Evolutionary conservation across 1,284 basidiomycete genomes (phyloP), one percentile per base, ranked within the genome.

Genomic region (Microbotryomycetes sp.): DNA sequence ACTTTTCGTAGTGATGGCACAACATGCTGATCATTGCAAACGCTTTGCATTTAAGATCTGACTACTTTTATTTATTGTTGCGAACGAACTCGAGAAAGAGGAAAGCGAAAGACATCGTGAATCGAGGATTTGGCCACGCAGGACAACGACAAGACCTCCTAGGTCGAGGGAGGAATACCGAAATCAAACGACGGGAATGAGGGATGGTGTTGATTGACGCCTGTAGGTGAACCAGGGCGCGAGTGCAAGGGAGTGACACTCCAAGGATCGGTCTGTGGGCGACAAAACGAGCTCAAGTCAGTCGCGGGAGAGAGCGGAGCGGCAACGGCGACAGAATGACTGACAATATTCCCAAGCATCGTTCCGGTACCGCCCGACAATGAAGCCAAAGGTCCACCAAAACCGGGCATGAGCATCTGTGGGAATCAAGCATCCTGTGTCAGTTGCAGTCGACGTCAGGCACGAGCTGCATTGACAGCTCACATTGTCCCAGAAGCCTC

Each of bases 201-300:
- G 19, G 9, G 36, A 42, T 42, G 36, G 36, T 42, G 36, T 12
- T 42, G 36, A 42, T 42, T 42, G 36, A 42, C 36, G 9, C 36
- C 36, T 19, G 36, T 42, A 12, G 36, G 36, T 19, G 36, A 42
- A 42, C 36, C 36, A 42, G 64, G 62, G 14, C 63, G 54, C 6
- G 65, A 64, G 47, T 59, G 61, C 31, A 67, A 58, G 7, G 65
- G 63, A 14, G 65, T 65, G 30, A 61, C 55, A 23, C 53, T 52
- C 60, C 58, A 63, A 22, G 65, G 62, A 31, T 65, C 65, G 49
- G 54, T 50, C 5, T 50, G 42, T 31, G 49, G 56, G 26, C 45
- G 46, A 14, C 57, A 55, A 48, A 67, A 59, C 19, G 54, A 54
- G 30, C 50, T 61, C 55, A 2, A 7, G 3, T 22, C 9, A 32